Conservation (phyloP, 2,329 filamentous ascomycete species). For the Aspergillus piperis region DNA sequence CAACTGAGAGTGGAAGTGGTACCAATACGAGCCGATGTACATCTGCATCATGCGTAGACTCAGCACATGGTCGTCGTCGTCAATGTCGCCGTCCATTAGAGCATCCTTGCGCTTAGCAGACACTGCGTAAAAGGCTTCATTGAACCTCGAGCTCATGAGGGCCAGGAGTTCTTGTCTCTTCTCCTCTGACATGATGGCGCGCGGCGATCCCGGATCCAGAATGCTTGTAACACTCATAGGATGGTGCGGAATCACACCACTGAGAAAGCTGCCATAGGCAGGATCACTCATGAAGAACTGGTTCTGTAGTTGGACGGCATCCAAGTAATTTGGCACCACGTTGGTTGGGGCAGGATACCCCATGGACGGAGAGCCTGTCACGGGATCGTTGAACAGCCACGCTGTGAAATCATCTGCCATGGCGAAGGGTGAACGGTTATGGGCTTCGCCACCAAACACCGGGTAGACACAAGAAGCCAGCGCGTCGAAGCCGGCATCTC, state of each 20-base stretch:
- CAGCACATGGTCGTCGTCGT: constrained; percentile 62
- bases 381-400: constrained; percentile 75
- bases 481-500: constrained; percentile 38
- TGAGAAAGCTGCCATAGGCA: constrained; percentile 50
- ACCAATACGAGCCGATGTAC: constrained; percentile 92
- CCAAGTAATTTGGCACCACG: constrained; percentile 44
- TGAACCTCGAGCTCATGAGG: constrained; percentile 77
- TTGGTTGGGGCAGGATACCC: constrained; percentile 46
- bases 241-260: constrained; percentile 61
- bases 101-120: constrained; percentile 73
- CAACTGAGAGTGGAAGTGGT: constrained; percentile 89
- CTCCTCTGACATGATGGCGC: constrained; percentile 80
- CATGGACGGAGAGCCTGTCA: constrained; percentile 56
- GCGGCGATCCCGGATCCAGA: constrained; percentile 75
- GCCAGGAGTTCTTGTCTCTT: constrained; percentile 83
- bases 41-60: constrained; percentile 94
- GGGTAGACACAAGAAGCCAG: constrained; percentile 62
- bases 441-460: constrained; percentile 80
- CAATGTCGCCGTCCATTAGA: constrained; percentile 76
- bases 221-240: constrained; percentile 89
- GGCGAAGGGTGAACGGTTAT: constrained; percentile 83
- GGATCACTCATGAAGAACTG: constrained; percentile 55
- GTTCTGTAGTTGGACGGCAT: constrained; percentile 49
- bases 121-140: constrained; percentile 74
- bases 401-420: constrained; percentile 86